A percentile compares a stretch with the other conserved stretches of the same genome.
phyloP scores from a whole-genome alignment of 192 early-diverging fungal species.

The Mortierella hygrophila region DNA sequence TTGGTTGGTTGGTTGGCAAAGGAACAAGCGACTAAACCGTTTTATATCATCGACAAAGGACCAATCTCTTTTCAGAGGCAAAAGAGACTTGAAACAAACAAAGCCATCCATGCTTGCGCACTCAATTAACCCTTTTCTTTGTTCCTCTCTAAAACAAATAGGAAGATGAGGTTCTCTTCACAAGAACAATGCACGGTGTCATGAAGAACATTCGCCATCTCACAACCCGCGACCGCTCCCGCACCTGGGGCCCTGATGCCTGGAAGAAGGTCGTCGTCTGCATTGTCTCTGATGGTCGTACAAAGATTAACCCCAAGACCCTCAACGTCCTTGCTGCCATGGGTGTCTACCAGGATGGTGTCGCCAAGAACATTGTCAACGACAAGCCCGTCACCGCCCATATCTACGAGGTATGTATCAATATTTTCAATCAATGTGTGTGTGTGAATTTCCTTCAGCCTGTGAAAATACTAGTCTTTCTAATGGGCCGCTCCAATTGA shows the following conservation, averaged over 20 bases:
- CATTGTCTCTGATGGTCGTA: slow-evolving; percentile 86
- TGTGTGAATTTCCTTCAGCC: neutral
- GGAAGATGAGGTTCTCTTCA: slow-evolving; percentile 93
- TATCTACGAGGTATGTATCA: slow-evolving; percentile 65
- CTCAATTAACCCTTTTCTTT: neutral
- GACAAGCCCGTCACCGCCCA: slow-evolving; percentile 78
- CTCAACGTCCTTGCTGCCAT: slow-evolving; percentile 80
- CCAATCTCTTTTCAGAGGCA: too few species aligned
- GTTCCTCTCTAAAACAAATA: slow-evolving; percentile 36
- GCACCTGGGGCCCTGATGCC: slow-evolving; percentile 78
- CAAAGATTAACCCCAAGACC: slow-evolving; percentile 78
- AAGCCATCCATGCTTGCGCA: too few species aligned
- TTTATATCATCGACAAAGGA: too few species aligned
- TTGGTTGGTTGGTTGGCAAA: neutral
- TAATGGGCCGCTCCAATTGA: neutral
- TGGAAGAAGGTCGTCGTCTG: slow-evolving; percentile 91
- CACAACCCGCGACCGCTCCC: slow-evolving; percentile 81
- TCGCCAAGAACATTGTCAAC: slow-evolving; percentile 75
- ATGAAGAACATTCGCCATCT: slow-evolving; percentile 94
- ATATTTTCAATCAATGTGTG: neutral
- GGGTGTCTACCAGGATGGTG: slow-evolving; percentile 87
- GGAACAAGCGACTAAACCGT: too few species aligned
- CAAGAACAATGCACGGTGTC: slow-evolving; percentile 87
- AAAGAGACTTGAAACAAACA: too few species aligned
- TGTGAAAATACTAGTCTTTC: too few species aligned